Base-by-base conservation (phyloP, 1,139 yeast genomes). In the Candida pseudoviswanathii region DNA sequence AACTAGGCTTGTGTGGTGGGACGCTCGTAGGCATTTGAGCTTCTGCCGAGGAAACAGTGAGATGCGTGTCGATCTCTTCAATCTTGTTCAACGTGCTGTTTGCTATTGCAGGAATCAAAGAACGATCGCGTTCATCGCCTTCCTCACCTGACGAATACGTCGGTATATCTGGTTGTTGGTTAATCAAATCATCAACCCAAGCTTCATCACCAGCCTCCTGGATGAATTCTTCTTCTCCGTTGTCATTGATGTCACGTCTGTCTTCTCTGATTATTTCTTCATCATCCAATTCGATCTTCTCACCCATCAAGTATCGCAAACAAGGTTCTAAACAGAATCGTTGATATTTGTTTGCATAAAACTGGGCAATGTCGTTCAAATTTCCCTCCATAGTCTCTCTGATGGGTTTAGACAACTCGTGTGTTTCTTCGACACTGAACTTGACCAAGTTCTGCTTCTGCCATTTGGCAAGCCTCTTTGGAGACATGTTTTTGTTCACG, bases 241-340 rank as follows among this genome's bases (percentile, higher is more conserved):
- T 60, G 3, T 58, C 63, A 9, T 60, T 58, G n/a, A 57, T 58
- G n/a, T 61, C 63, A 3, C 59, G 57, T 34, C 55, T 53, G 8
- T 53, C 48, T 9, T 60, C 68, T 2, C 58, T 51, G 10, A 58
- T 52, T 61, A 73, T 64, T 32, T 66, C 53, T 1, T 64, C 64
- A 38, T 70, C 67, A 38, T 70, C 67, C 26, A 88, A 61, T 29
- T 80, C 81, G 3, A 90, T 76, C 49, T 84, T 81, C 55, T 92
- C 98, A 0, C 99, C 99, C 71, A 91, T 73, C 4, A 94, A 71
- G 59, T 76, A 86, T 46, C 97, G 67, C 51, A 94, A 68, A 57
- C 96, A 84, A 0, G 89, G 85, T 60, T 94, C 98, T 29, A 94
- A 70, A 56, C 97, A 89, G 57, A 84, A 90, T 52, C 75, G 71